Evolutionary conservation across 2,329 filamentous ascomycete species (phyloP).

Genomic region (Cadophora sp.): DNA sequence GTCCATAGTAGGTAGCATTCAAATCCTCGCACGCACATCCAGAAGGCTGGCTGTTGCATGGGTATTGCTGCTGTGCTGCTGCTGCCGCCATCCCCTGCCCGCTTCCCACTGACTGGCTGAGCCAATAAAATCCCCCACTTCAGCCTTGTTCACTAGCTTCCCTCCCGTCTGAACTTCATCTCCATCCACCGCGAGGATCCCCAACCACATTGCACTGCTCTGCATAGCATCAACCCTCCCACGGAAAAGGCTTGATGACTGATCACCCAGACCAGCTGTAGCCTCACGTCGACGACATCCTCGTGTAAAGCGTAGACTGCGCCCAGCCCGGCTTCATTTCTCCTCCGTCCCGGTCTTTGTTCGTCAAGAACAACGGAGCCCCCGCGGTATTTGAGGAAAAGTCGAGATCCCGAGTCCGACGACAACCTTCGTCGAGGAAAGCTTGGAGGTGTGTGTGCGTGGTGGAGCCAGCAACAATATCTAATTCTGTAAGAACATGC

Average conservation of each 20-base stretch:
- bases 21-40: not conserved
- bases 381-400: slow-evolving; percentile 9
- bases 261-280: not conserved
- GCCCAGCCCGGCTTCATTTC: slow-evolving; percentile 2
- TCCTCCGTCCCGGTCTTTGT: slow-evolving; percentile 3
- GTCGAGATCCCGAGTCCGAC: slow-evolving; percentile 9
- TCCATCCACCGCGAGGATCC: not conserved
- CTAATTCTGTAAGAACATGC: slow-evolving; percentile 11
- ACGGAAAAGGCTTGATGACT: slow-evolving; percentile 2
- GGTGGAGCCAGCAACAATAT: not conserved
- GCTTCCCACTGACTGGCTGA: not conserved
- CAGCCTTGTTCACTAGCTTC: slow-evolving; percentile 12
- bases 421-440: slow-evolving; percentile 5
- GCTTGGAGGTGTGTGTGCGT: not conserved
- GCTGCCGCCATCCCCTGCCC: not conserved
- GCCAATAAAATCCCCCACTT: slow-evolving; percentile 15
- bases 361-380: not conserved
- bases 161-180: not conserved
- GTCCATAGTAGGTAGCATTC: not conserved
- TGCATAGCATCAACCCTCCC: not conserved
- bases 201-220: not conserved
- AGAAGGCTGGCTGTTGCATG: slow-evolving; percentile 14
- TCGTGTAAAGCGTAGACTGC: not conserved
- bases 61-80: too few relatives aligned
- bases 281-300: not conserved